A percentile compares a stretch with the other conserved stretches of the same genome.
phyloP scores from a whole-genome alignment of 2,329 filamentous ascomycete genomes.

The Talaromyces sp. region DNA sequence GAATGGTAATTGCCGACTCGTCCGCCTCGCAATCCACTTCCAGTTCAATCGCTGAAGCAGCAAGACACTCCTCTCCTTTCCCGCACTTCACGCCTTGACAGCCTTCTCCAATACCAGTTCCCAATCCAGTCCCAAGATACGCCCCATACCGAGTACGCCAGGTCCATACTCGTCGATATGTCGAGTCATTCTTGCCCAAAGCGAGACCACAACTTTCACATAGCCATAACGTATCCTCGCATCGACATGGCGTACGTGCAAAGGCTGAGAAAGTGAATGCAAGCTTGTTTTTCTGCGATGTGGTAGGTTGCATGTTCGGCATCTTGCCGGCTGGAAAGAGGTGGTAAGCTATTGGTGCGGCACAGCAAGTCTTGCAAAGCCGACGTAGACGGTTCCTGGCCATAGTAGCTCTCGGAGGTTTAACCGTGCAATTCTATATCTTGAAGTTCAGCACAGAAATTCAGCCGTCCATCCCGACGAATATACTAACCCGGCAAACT shows the following conservation, averaged over 20 bases:
- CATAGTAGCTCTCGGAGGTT: slow-evolving; percentile 67
- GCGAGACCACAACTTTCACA: slow-evolving; percentile 79
- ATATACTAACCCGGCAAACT: slow-evolving; percentile 68
- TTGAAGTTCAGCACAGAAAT: slow-evolving; percentile 13
- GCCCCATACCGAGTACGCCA: slow-evolving; percentile 82
- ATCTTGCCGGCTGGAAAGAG: slow-evolving; percentile 26
- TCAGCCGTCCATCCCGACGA: neutral
- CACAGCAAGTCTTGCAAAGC: slow-evolving; percentile 72
- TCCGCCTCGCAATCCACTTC: slow-evolving; percentile 85
- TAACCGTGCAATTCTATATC: slow-evolving; percentile 80
- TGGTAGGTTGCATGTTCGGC: neutral
- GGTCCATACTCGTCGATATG: slow-evolving; percentile 71
- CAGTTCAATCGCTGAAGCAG: slow-evolving; percentile 72
- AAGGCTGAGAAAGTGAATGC: slow-evolving; percentile 51
- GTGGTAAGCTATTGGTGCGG: slow-evolving; percentile 59
- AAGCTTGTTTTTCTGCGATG: slow-evolving; percentile 28
- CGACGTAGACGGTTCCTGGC: slow-evolving; percentile 76
- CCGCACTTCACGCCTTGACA: slow-evolving; percentile 87
- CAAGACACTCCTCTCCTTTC: slow-evolving; percentile 72
- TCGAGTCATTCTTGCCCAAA: slow-evolving; percentile 58
- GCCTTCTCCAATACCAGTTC: slow-evolving; percentile 84
- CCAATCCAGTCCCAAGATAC: slow-evolving; percentile 74
- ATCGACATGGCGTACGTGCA: slow-evolving; percentile 59
- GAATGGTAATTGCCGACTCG: slow-evolving; percentile 56
- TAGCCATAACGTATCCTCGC: slow-evolving; percentile 67